These are phyloP conservation scores for Lumnitzera racemosa DNA, from an alignment of 345 rosid species.

Conservation along the genomic window DNA sequence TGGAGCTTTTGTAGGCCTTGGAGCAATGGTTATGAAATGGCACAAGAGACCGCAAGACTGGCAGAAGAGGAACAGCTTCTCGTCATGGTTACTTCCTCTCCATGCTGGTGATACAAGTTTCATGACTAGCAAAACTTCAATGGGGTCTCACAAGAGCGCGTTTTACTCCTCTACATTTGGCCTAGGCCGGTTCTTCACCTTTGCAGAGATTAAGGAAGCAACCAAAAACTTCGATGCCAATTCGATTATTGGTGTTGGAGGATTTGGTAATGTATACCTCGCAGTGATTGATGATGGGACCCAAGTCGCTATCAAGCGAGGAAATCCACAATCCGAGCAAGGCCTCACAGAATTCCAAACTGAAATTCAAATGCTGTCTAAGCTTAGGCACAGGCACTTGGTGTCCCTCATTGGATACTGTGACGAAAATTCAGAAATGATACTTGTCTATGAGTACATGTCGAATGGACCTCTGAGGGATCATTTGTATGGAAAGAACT, in stretches of 20 bases:
- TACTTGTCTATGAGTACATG: constrained; percentile 43
- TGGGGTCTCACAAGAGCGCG: constrained; percentile 17
- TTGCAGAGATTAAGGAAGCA: constrained; percentile 15
- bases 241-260: constrained; percentile 30
- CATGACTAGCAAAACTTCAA: constrained; percentile 13
- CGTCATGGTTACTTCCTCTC: constrained; percentile 19
- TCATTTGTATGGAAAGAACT: constrained; percentile 34
- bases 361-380: constrained; percentile 44
- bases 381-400: constrained; percentile 43
- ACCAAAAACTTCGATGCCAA: constrained; percentile 14
- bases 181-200: constrained; percentile 15
- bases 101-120: constrained; percentile 14
- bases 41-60: constrained; percentile 21
- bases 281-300: constrained; percentile 30
- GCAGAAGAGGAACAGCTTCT: constrained; percentile 18
- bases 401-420: constrained; percentile 42
- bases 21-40: constrained; percentile 18
- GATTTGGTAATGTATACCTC: constrained; percentile 40
- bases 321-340: constrained; percentile 44
- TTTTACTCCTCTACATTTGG: constrained; percentile 12
- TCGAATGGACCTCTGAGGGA: constrained; percentile 37
- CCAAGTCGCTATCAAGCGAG: constrained; percentile 40
- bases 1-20: constrained; percentile 17
- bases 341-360: constrained; percentile 42
- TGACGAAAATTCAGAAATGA: constrained; percentile 40